Percentiles rank a stretch among this genome's conserved stretches.
These are phyloP conservation scores for Acidomyces sp. DNA, from an alignment of 495 filamentous ascomycete genomes.

Conservation along the genomic window DNA sequence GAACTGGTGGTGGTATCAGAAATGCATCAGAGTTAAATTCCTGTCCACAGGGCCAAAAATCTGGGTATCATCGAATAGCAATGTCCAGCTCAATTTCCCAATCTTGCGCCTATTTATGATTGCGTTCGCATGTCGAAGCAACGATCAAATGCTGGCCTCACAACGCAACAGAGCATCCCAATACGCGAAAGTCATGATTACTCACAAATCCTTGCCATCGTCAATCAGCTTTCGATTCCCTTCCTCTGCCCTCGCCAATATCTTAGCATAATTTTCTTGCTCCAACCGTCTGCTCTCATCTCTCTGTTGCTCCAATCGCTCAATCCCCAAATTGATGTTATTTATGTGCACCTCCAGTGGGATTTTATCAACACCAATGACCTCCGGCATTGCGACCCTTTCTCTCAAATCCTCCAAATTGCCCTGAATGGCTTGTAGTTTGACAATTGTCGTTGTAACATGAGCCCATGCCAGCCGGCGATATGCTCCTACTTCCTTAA, in stretches of 20 bases:
- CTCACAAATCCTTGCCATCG: conserved; percentile 3
- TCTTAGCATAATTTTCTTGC: conserved; percentile 40
- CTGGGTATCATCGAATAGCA: too few relatives aligned
- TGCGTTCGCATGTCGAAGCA: not conserved
- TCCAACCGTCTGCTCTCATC: conserved; percentile 43
- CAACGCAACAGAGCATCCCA: not conserved
- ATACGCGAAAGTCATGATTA: not conserved
- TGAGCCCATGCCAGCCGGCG: conserved; percentile 46
- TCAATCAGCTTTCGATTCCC: conserved; percentile 1
- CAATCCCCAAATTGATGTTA: conserved; percentile 51
- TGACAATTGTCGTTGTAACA: conserved; percentile 45
- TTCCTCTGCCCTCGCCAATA: conserved; percentile 31
- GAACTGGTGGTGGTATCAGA: too few relatives aligned
- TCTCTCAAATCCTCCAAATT: conserved; percentile 56
- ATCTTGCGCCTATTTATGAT: too few relatives aligned
- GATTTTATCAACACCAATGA: conserved; percentile 38
- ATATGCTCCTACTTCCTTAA: conserved; percentile 46
- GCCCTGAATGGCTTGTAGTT: conserved; percentile 51
- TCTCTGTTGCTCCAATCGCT: conserved; percentile 48
- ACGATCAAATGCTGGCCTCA: not conserved
- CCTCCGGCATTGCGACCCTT: conserved; percentile 46
- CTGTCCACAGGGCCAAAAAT: too few relatives aligned
- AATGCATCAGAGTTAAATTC: too few relatives aligned
- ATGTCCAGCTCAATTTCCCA: too few relatives aligned
- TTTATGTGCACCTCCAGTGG: conserved; percentile 57